phyloP scores from a whole-genome alignment of 306 rosid species.

The Senna siamea region DNA sequence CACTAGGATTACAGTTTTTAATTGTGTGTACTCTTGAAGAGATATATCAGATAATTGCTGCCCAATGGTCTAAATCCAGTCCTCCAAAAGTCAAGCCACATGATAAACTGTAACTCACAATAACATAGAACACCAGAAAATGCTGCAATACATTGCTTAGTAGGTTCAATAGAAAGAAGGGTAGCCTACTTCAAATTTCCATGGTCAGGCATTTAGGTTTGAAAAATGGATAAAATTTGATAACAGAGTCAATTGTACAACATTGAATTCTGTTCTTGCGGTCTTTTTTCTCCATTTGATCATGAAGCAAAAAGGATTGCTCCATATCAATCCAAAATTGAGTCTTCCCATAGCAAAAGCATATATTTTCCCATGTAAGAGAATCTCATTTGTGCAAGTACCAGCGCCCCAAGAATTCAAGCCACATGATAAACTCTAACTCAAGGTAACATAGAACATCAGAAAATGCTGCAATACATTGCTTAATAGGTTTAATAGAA shows the following conservation, averaged over 20 bases:
- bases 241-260: neutral
- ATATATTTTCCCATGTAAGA: neutral
- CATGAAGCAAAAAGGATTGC: neutral
- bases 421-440: constrained; percentile 2
- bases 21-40: neutral
- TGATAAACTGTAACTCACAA: constrained; percentile 4
- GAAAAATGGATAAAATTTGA: constrained; percentile 1
- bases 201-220: neutral
- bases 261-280: neutral
- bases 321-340: neutral
- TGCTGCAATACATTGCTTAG: neutral
- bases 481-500: neutral
- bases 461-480: neutral
- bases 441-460: constrained; percentile 7
- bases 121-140: constrained; percentile 4
- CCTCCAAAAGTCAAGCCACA: neutral
- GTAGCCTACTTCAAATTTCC: neutral
- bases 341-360: neutral
- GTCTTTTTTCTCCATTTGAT: neutral
- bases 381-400: neutral
- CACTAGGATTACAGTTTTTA: neutral
- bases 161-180: neutral
- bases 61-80: neutral
- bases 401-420: neutral
- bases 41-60: neutral